Conservation (phyloP, 306 rosid genomes). For the Betula pendula region DNA sequence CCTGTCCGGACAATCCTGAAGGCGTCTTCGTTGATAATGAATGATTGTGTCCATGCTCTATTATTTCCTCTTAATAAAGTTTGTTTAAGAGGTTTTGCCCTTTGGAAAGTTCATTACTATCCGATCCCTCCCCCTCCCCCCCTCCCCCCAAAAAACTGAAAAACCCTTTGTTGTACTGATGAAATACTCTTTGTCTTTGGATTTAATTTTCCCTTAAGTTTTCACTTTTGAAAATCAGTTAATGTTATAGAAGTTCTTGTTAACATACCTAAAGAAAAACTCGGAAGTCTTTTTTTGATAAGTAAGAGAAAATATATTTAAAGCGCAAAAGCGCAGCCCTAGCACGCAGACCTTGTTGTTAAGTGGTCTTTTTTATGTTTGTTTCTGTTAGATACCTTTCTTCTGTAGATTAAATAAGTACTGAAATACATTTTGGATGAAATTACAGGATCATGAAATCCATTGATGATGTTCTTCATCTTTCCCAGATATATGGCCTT, state of each 20-base stretch:
- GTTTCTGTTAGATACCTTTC: background rate
- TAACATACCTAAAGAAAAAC: slow-evolving; percentile 8
- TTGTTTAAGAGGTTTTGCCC: background rate
- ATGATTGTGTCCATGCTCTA: background rate
- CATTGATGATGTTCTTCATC: slow-evolving; percentile 78
- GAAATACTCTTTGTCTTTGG: background rate
- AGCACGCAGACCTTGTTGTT: too few relatives aligned
- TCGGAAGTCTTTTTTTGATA: slow-evolving; percentile 5
- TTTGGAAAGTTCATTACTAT: too few relatives aligned
- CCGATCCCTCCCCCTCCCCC: background rate
- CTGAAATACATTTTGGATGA: slow-evolving; percentile 30
- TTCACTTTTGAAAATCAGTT: too few relatives aligned
- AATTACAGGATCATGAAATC: slow-evolving; percentile 77
- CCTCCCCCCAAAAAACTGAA: background rate
- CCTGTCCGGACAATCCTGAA: background rate
- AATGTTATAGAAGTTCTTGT: too few relatives aligned
- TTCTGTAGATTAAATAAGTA: slow-evolving; percentile 26
- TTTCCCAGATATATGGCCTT: slow-evolving; percentile 60
- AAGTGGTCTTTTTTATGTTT: slow-evolving; percentile 16
- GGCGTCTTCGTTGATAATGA: background rate
- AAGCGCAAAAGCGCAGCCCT: too few relatives aligned
- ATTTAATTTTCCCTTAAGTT: background rate
- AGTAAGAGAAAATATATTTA: too few relatives aligned
- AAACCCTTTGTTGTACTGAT: background rate
- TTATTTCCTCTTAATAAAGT: background rate